Evolutionary conservation across 2,329 filamentous ascomycete species (phyloP).

Genomic region (Sporothrix euskadiensis): DNA sequence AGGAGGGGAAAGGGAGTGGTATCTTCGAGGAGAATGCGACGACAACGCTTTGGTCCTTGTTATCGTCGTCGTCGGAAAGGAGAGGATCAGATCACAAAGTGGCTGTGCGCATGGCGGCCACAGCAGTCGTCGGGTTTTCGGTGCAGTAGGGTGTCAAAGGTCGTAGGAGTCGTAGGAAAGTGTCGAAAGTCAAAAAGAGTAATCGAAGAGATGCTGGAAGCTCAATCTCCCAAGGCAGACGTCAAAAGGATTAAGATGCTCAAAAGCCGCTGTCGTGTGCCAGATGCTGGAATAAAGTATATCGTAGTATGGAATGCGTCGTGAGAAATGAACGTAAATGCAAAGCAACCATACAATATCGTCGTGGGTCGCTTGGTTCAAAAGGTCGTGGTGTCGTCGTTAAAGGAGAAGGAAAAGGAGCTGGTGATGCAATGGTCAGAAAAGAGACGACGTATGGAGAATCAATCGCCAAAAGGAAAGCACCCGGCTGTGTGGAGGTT

Average conservation of each 20-base stretch:
- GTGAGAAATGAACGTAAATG: not conserved
- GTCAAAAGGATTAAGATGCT: not conserved
- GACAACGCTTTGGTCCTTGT: not conserved
- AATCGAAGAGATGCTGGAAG: not conserved
- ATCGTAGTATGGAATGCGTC: not conserved
- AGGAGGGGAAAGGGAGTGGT: no score
- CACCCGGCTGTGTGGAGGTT: not conserved
- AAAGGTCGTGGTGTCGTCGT: not conserved
- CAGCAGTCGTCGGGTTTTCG: not conserved
- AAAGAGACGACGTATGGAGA: not conserved
- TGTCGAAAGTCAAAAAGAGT: not conserved
- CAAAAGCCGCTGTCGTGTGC: slow-evolving; percentile 5
- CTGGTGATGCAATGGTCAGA: slow-evolving; percentile 11
- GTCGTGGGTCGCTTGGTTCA: not conserved
- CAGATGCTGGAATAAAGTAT: not conserved
- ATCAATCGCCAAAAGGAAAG: not conserved
- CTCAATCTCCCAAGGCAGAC: not conserved
- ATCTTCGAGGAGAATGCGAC: not conserved
- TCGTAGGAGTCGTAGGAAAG: not conserved
- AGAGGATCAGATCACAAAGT: not conserved
- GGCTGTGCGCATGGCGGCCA: slow-evolving; percentile 3
- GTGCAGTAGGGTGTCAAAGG: not conserved
- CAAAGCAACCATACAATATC: not conserved
- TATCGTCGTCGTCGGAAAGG: not conserved
- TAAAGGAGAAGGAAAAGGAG: not conserved